Evolutionary conservation across 352 stramenopile species (phyloP).

Genomic region (Poterioochromonas sp.): DNA sequence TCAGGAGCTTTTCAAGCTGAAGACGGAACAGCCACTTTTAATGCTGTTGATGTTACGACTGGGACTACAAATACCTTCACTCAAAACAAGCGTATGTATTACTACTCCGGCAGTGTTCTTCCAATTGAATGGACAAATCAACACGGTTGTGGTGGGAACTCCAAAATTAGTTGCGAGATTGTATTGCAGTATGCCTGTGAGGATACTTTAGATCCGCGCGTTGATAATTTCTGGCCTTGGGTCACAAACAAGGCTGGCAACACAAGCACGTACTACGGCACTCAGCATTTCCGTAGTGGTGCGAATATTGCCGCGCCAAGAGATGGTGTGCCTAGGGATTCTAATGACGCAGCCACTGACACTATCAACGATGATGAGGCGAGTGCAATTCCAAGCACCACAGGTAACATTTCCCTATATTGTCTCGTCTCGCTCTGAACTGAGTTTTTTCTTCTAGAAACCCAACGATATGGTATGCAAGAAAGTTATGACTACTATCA

Average conservation of each 20-base stretch:
- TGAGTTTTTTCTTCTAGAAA: background rate
- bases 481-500: conserved; percentile 46
- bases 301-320: conserved; percentile 43
- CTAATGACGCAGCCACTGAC: conserved; percentile 44
- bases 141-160: conserved; percentile 48
- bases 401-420: conserved; percentile 14
- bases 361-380: conserved; percentile 39
- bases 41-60: background rate
- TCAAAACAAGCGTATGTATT: conserved; percentile 50
- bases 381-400: conserved; percentile 34
- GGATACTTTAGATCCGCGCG: conserved; percentile 42
- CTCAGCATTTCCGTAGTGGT: conserved; percentile 37
- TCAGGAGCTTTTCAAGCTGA: conserved; percentile 35
- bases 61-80: conserved; percentile 24
- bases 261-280: conserved; percentile 35
- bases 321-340: conserved; percentile 44
- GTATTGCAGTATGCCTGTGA: conserved; percentile 50
- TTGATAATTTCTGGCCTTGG: conserved; percentile 44
- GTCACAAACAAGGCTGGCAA: conserved; percentile 27
- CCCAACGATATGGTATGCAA: conserved; percentile 46
- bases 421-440: background rate
- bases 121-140: conserved; percentile 51
- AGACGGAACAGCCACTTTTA: background rate
- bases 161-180: conserved; percentile 47
- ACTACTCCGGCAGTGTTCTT: conserved; percentile 44